Base-by-base conservation (phyloP, 2,329 filamentous ascomycete species). In the Xylariaceae sp. region DNA sequence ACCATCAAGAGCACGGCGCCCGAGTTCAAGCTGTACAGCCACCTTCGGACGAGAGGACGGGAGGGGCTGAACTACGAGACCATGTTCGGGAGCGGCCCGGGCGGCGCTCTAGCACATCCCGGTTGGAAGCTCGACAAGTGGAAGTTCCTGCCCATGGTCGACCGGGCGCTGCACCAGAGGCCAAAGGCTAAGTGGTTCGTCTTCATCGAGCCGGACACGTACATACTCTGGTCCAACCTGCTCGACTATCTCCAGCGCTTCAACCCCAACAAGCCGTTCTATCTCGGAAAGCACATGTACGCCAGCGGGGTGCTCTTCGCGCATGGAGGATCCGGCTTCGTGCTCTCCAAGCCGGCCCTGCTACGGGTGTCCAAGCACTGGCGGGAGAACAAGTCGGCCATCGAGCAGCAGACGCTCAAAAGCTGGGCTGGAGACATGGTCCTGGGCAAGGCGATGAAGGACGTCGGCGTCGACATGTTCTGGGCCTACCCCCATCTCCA, bases 91-190 rank as follows among this genome's bases (percentile, higher is more conserved):
- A 62, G 62, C 37, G 50, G 56, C 9, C 57, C 61, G 30, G 59
- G 59, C 28, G 62, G 64, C 26, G 59, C 67, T 12, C 41, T 57
- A 17, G 48, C 54, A 29, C 50, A 47, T 17, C 46, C 48, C 7
- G 50, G 51, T 8, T 66, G 64, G 64, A 59, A 53, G 26, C 48
- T 67, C 29, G 64, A 67, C 43, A 65, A 65, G 40, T 67, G 62
- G 55, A 67, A 67, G 41, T 65, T 63, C 38, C 51, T 66, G 18
- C 63, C 61, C 23, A 62, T 66, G 53, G 53, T 64, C 7, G 52
- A 60, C 36, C 59, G 59, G 40, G 56, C 60, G 7, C 60, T 61
- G 39, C 46, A 48, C 12, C 52, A 57, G 36, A 54, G 59, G 11
- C 61, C 60, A 2, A 43, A 58, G 17, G 55, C 55, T 14, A 59